Base-by-base conservation (phyloP, 169 alveolate genomes). In the Eimeria necatrix region DNA sequence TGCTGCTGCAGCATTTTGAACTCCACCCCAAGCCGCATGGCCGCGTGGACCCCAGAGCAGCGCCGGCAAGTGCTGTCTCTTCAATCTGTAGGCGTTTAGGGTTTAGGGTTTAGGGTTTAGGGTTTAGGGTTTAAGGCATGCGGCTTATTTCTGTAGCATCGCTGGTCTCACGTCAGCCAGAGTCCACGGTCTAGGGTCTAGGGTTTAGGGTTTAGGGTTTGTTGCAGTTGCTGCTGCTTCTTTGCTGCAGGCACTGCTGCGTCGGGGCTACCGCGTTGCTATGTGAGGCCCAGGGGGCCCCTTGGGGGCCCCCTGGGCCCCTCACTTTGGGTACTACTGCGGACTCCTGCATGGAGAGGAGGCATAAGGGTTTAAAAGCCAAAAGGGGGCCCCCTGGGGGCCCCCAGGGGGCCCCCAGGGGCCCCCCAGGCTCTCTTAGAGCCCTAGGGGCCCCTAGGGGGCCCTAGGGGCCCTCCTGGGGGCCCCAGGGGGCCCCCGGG, bases 41-140 rank as follows among this genome's bases (percentile, higher is more conserved):
- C 18, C 78, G 12, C 78, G 78, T 68, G 78, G 78, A 68, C 78
- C 46, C 78, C 78, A 1, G 78, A 68, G 41, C 78, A 68, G 78
- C 78, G 78, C 16, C 78, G 78, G 78, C 78, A 68, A 22, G 78
- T 68, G 78, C 78, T 68, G 78, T 68, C 78, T 68, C 78, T 68
- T 18, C 78, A 68, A 22, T 68, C 78, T n/a, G 78, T 68, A 68
- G 16, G 78, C 41, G 18, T 14, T 14, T 59, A 14, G 9, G 18
- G 4, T 59, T 59, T 59, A 1, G 68, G 18, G 22, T n/a, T 2
- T 59, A 14, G 1, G 10, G 68, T 59, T 59, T 32, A 68, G 12
- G 18, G 4, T 22, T 16, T 22, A 68, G 78, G 22, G 78, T 68
- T n/a, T 14, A 59, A 14, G 18, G 68, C 22, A 14, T 59, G 22